Base-by-base conservation (phyloP, 768 basidiomycete species). In the Tricholoma sp. region DNA sequence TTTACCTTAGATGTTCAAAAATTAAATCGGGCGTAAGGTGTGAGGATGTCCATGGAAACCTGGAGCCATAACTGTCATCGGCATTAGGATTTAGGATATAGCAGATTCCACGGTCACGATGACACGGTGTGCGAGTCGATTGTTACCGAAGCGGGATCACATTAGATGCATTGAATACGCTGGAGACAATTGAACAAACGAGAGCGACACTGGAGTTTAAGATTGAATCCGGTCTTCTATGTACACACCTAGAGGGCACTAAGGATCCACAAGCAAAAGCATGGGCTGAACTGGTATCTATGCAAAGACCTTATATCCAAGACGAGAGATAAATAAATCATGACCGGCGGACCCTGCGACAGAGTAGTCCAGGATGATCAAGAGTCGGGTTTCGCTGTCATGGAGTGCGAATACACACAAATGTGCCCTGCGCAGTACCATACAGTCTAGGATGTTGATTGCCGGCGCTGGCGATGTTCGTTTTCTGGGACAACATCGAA, bases 401-500 rank as follows among this genome's bases (percentile, higher is more conserved):
- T 15, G 17, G 29, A n/a, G 15, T 31, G 47, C 24, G 15, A 13
- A 11, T 31, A 24, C 24, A 28, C 24, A 41, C 4, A 47, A 15
- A 48, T n/a, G 31, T 48, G 13, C 6, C 45, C 15, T 48, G 29
- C 12, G 29, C 44, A 28, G 44, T 11, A 12, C 31, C 31, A 48
- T 33, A 57, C 53, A 6, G 47, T 31, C 17, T 58, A 57, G 17
- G 59, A 36, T 50, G 55, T 54, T 20, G 60, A 52, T 41, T 65
- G 62, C 48, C 59, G 52, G 59, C 17, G 65, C 63, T 51, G 28
- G 68, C 70, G 60, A 15, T 73, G 73, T 53, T 76, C 70, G 13
- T 79, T 74, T 53, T 75, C 74, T 13, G 88, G 88, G 17, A 91
- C 75, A 29, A 94, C 89, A 68, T 94, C 93, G 67, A 80, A 95